These are phyloP conservation scores for Magnolia officinalis DNA, from an alignment of 164 flowering plant species.

Conservation along the genomic window DNA sequence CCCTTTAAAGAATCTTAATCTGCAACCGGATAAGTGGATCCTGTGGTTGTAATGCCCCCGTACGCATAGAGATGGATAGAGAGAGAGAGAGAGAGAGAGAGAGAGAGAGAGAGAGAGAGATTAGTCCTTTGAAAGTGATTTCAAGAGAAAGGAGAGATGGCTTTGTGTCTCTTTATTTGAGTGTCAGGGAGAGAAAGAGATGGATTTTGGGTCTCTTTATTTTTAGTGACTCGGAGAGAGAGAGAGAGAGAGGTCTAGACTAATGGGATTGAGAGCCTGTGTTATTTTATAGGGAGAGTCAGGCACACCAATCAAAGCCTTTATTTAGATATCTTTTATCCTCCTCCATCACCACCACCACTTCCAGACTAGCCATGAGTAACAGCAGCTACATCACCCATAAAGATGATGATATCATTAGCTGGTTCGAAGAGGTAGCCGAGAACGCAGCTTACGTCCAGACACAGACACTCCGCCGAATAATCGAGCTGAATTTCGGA, in stretches of 20 bases:
- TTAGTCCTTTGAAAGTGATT: not conserved
- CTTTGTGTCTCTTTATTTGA: no score
- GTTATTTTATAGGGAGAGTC: not conserved
- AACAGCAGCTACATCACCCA: not conserved
- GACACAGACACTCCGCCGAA: conserved; percentile 49
- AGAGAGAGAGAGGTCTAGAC: not conserved
- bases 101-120: not conserved
- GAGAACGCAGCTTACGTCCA: conserved; percentile 51
- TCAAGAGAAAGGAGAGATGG: no score
- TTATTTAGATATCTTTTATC: not conserved
- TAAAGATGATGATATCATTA: conserved; percentile 33
- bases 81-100: not conserved
- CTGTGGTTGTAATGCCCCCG: not conserved
- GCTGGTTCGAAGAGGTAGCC: conserved; percentile 61
- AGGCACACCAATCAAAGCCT: not conserved
- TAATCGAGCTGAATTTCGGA: conserved; percentile 52
- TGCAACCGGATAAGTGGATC: not conserved
- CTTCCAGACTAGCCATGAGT: conserved; percentile 8
- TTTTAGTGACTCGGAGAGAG: not conserved
- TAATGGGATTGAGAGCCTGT: not conserved
- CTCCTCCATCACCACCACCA: not conserved
- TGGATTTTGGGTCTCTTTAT: no score
- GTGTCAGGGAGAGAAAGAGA: not conserved
- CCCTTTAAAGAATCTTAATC: not conserved
- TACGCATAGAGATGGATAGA: not conserved